Conservation (phyloP, 345 rosid species). For the Odontarrhena argentea region DNA sequence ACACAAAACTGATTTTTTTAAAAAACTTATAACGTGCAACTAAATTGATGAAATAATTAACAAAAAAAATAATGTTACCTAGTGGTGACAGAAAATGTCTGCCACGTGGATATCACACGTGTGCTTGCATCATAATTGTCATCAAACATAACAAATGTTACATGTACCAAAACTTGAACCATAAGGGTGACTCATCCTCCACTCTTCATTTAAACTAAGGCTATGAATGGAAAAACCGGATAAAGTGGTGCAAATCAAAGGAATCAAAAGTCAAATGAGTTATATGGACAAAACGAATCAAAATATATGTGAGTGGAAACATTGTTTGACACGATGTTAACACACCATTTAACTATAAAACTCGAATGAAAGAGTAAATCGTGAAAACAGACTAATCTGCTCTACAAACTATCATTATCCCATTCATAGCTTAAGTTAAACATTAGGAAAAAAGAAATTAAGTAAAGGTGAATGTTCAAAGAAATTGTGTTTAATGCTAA, state of each 20-base stretch:
- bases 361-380: too few relatives aligned
- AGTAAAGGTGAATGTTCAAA: neutral
- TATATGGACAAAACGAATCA: too few relatives aligned
- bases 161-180: conserved; percentile 11
- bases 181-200: conserved; percentile 27
- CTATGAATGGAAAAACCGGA: too few relatives aligned
- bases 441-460: neutral
- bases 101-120: conserved; percentile 35
- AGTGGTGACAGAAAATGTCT: conserved; percentile 22
- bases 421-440: too few relatives aligned
- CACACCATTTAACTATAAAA: too few relatives aligned
- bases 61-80: neutral
- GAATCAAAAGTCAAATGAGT: too few relatives aligned
- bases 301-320: too few relatives aligned
- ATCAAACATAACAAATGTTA: neutral
- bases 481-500: conserved; percentile 7
- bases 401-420: too few relatives aligned
- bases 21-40: conserved; percentile 27
- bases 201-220: conserved; percentile 1
- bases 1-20: conserved; percentile 5
- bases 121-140: conserved; percentile 26
- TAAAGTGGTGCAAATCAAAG: too few relatives aligned
- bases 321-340: too few relatives aligned
- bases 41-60: conserved; percentile 2
- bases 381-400: too few relatives aligned